phyloP scores from a whole-genome alignment of 2,329 filamentous ascomycete species.

The Aspergillus sp. region DNA sequence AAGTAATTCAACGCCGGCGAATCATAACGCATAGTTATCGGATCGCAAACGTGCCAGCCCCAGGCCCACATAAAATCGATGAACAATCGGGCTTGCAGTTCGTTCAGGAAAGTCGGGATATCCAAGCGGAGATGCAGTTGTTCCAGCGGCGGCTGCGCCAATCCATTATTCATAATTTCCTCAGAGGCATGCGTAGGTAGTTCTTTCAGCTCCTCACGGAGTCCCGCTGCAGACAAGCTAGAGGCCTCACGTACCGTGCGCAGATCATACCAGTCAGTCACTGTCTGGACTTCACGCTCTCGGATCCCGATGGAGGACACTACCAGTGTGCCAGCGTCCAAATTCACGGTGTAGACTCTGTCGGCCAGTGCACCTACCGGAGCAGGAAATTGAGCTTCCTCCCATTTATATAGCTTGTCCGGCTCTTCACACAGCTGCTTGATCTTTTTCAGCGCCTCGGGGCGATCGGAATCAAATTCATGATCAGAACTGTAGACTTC shows the following conservation, averaged over 20 bases:
- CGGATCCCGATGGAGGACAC: conserved; percentile 15
- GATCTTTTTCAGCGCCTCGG: neutral
- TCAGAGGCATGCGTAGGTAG: neutral
- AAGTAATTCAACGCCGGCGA: conserved; percentile 22
- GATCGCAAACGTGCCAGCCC: conserved; percentile 28
- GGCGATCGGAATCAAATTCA: neutral
- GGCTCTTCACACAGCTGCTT: conserved; percentile 7
- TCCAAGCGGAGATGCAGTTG: too few species aligned
- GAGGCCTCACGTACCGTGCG: conserved; percentile 1
- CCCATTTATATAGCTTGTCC: conserved; percentile 22
- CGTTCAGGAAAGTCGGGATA: conserved; percentile 15
- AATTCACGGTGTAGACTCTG: conserved; percentile 25
- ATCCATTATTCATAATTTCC: neutral
- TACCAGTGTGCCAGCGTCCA: conserved; percentile 20
- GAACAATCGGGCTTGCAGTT: conserved; percentile 23
- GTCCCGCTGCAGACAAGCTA: neutral
- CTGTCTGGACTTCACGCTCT: conserved; percentile 1
- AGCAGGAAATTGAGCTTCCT: conserved; percentile 22
- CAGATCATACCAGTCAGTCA: conserved; percentile 4
- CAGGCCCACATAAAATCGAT: conserved; percentile 27
- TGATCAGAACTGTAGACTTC: too few species aligned
- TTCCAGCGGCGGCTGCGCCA: neutral
- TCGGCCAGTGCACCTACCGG: neutral
- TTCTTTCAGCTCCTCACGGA: neutral
- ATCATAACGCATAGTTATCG: conserved; percentile 22